phyloP scores from a whole-genome alignment of 176 grass and related monocot genomes.

The Pontederia crassipes region DNA sequence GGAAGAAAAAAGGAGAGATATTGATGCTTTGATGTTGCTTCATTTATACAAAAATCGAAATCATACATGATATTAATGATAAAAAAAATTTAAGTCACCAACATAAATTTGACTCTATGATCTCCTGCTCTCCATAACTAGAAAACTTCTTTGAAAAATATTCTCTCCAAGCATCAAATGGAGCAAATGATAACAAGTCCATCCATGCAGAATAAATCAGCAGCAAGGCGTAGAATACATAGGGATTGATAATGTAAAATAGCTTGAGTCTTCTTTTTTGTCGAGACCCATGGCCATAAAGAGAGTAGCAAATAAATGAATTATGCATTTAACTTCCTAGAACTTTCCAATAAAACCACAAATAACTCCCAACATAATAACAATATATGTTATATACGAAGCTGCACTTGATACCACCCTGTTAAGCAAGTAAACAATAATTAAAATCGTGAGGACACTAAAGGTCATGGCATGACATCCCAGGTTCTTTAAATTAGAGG shows the following conservation, averaged over 20 bases:
- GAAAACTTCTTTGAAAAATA: constrained; percentile 35
- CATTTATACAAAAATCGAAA: too few species aligned
- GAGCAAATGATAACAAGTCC: constrained; percentile 77
- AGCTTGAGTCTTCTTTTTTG: constrained; percentile 20
- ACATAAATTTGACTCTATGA: background rate
- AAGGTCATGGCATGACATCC: constrained; percentile 69
- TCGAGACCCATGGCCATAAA: constrained; percentile 44
- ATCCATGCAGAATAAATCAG: constrained; percentile 45
- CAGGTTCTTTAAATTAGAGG: constrained; percentile 40
- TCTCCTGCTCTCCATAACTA: background rate
- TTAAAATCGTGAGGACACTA: constrained; percentile 72
- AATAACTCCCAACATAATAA: constrained; percentile 53
- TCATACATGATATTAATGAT: too few species aligned
- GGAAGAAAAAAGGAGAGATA: too few species aligned
- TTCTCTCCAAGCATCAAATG: constrained; percentile 38
- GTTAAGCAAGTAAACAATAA: constrained; percentile 52
- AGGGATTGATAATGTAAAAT: constrained; percentile 51
- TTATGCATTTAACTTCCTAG: constrained; percentile 52
- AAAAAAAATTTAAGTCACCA: background rate
- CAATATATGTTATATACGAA: constrained; percentile 69
- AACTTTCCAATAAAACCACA: constrained; percentile 65
- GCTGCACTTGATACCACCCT: constrained; percentile 32
- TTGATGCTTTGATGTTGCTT: too few species aligned
- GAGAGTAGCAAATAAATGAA: constrained; percentile 68
- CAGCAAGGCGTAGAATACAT: constrained; percentile 58